Conservation (phyloP, 148 eudicot genomes). For the Diospyros kaki region DNA sequence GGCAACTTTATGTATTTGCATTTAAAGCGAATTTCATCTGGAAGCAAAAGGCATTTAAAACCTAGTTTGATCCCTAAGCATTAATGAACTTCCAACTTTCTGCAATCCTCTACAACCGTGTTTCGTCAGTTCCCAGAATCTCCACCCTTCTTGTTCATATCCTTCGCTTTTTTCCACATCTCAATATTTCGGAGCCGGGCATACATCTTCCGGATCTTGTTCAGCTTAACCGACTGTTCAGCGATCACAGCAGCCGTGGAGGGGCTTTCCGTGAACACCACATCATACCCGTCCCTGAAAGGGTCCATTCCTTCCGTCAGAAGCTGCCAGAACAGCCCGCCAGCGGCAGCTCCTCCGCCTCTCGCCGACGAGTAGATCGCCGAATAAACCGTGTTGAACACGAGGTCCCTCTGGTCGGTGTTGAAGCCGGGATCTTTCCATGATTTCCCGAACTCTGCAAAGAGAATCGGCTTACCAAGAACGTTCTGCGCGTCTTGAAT, state of each 20-base stretch:
- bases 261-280: conserved; percentile 45
- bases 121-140: background rate
- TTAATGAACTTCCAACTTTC: no score
- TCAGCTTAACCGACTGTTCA: conserved; percentile 60
- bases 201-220: conserved; percentile 47
- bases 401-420: conserved; percentile 45
- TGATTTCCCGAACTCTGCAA: conserved; percentile 88
- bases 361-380: conserved; percentile 66
- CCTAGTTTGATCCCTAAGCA: no score
- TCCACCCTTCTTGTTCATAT: conserved; percentile 4
- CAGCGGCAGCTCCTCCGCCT: conserved; percentile 69
- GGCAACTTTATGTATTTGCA: no score
- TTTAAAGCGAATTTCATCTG: no score
- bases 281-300: conserved; percentile 65
- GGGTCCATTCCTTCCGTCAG: conserved; percentile 58
- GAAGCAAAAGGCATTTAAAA: no score
- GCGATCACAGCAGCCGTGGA: conserved; percentile 67
- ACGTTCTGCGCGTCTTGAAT: conserved; percentile 58
- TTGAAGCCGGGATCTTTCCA: conserved; percentile 62
- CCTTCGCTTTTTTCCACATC: conserved; percentile 61
- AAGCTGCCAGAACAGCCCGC: conserved; percentile 93
- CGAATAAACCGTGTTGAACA: conserved; percentile 46
- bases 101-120: no score
- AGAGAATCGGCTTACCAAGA: conserved; percentile 62
- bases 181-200: conserved; percentile 49